A percentile compares a stretch with the other conserved stretches of the same genome.
Evolutionary conservation across 2,329 filamentous ascomycete species (phyloP).

Genomic region (Taxawa tesnikishii): DNA sequence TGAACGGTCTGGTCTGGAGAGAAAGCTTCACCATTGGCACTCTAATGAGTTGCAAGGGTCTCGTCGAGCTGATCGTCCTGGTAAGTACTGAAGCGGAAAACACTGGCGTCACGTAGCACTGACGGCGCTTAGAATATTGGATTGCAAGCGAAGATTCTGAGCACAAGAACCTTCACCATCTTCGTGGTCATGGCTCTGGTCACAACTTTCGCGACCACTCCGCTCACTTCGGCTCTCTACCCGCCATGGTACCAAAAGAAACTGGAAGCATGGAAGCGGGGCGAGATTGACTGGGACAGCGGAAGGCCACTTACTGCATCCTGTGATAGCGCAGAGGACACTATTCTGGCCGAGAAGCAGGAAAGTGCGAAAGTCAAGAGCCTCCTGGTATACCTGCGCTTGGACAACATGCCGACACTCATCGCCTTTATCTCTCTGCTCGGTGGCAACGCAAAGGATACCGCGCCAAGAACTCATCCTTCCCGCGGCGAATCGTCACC

Average conservation of each 20-base stretch:
- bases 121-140: slow-evolving; percentile 54
- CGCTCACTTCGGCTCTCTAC: slow-evolving; percentile 61
- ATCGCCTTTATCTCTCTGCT: slow-evolving; percentile 75
- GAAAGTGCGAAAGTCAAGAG: slow-evolving; percentile 43
- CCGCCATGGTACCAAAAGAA: slow-evolving; percentile 67
- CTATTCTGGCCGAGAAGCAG: slow-evolving; percentile 35
- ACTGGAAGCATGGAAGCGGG: slow-evolving; percentile 61
- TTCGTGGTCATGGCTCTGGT: slow-evolving; percentile 90
- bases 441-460: slow-evolving; percentile 39
- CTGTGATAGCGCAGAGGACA: slow-evolving; percentile 18
- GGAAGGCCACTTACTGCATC: slow-evolving; percentile 33
- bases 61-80: slow-evolving; percentile 90
- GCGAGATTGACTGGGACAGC: slow-evolving; percentile 83
- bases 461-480: slow-evolving; percentile 25
- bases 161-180: slow-evolving; percentile 73
- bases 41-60: slow-evolving; percentile 92
- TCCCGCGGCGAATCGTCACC: slow-evolving; percentile 12
- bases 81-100: slow-evolving; percentile 35
- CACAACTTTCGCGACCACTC: slow-evolving; percentile 75
- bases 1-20: slow-evolving; percentile 73
- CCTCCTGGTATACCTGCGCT: slow-evolving; percentile 67
- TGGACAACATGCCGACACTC: slow-evolving; percentile 72
- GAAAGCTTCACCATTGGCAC: slow-evolving; percentile 81
- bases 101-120: slow-evolving; percentile 1
- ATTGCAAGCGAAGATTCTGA: slow-evolving; percentile 70